phyloP scores from a whole-genome alignment of 495 filamentous ascomycete species.

The Recurvomyces mirabilis region DNA sequence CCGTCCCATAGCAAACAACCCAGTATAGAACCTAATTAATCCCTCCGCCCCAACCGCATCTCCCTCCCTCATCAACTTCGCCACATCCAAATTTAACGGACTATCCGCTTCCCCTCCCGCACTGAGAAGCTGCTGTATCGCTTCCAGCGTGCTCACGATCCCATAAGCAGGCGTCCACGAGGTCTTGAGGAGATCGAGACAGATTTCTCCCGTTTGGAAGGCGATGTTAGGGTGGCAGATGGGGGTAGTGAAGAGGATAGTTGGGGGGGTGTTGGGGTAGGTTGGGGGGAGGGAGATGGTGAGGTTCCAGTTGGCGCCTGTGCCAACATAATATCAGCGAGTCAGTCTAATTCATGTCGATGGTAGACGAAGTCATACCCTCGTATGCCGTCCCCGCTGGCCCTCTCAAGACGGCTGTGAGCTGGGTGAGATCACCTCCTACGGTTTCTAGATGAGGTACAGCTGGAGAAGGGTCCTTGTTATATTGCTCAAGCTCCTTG shows the following conservation, averaged over 20 bases:
- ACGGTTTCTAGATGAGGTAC: conserved; percentile 55
- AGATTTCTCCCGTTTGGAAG: conserved; percentile 79
- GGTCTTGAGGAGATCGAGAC: conserved; percentile 72
- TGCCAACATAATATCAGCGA: background rate
- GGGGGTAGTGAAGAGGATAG: conserved; percentile 64
- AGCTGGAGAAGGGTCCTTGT: conserved; percentile 42
- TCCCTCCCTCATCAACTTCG: conserved; percentile 60
- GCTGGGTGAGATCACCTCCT: conserved; percentile 60
- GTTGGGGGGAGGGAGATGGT: conserved; percentile 59
- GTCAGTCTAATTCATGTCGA: background rate
- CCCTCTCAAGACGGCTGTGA: conserved; percentile 73
- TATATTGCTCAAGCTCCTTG: conserved; percentile 52
- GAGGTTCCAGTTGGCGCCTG: conserved; percentile 78
- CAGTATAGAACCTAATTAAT: conserved; percentile 69
- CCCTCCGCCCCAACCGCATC: conserved; percentile 68
- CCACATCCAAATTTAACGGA: conserved; percentile 84
- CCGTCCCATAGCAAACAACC: conserved; percentile 14
- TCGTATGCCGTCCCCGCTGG: conserved; percentile 57
- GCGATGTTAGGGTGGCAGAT: conserved; percentile 81
- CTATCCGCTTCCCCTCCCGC: conserved; percentile 62
- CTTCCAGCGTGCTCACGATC: conserved; percentile 61
- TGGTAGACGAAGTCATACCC: conserved; percentile 43
- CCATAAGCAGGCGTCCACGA: conserved; percentile 80
- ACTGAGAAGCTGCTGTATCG: conserved; percentile 64
- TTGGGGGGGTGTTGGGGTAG: conserved; percentile 70